phyloP scores from a whole-genome alignment of 768 basidiomycete genomes.

The Hortiboletus flavorubellus region DNA sequence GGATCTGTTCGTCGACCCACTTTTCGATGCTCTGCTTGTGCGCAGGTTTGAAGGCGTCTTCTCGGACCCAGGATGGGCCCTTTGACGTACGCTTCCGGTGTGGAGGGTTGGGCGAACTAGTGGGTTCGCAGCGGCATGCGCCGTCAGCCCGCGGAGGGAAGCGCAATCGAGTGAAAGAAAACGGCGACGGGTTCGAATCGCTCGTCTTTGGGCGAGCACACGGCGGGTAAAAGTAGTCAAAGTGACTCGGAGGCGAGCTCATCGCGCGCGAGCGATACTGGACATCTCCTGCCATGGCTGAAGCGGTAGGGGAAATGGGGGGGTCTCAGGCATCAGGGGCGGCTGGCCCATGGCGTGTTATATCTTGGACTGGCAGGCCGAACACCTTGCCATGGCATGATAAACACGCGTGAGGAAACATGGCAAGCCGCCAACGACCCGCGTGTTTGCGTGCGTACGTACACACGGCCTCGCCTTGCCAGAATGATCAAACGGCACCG shows the following conservation, averaged over 20 bases:
- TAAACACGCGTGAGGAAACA: constrained; percentile 25
- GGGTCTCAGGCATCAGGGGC: constrained; percentile 15
- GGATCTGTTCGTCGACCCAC: constrained; percentile 60
- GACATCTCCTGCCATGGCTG: constrained; percentile 29
- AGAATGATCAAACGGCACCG: constrained; percentile 14
- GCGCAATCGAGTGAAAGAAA: constrained; percentile 17
- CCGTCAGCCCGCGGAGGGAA: constrained; percentile 20
- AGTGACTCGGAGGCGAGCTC: constrained; percentile 13
- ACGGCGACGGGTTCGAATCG: constrained; percentile 11
- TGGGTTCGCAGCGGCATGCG: constrained; percentile 16
- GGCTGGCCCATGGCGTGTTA: constrained; percentile 16
- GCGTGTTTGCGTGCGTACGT: constrained; percentile 30
- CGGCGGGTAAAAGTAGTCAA: constrained; percentile 16
- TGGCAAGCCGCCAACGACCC: constrained; percentile 16
- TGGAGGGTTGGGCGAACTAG: constrained; percentile 6
- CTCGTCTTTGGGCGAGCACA: constrained; percentile 22
- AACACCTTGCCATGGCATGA: constrained; percentile 31
- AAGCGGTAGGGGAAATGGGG: constrained; percentile 13
- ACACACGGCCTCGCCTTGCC: constrained; percentile 29
- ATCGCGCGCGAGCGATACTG: constrained; percentile 26
- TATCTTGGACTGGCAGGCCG: constrained; percentile 30
- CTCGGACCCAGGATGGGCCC: constrained; percentile 41
- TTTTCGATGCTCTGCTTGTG: constrained; percentile 53
- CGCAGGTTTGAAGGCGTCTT: constrained; percentile 43
- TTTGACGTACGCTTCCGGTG: constrained; percentile 31